Evolutionary conservation across 202 grass and related monocot genomes (phyloP).

Genomic region (Musa balbisiana): DNA sequence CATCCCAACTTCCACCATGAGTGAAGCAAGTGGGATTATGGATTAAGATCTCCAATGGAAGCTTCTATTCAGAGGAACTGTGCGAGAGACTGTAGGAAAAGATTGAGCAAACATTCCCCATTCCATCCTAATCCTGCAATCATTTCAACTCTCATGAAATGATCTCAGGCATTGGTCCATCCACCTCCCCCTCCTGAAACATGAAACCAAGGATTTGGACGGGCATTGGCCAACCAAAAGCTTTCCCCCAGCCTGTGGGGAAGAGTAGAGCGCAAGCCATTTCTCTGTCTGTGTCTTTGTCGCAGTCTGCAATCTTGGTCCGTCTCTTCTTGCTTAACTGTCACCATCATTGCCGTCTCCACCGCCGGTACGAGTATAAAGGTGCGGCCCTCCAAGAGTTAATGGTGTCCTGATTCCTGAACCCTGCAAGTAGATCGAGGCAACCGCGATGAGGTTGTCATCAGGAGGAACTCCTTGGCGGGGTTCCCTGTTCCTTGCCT

Average conservation of each 20-base stretch:
- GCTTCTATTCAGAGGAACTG: not conserved
- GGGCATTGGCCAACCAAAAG: not conserved
- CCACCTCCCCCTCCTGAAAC: too few species aligned
- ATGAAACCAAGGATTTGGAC: too few species aligned
- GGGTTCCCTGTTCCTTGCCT: not conserved
- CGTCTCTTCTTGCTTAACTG: conserved; percentile 34
- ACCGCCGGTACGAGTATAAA: not conserved
- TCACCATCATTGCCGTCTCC: conserved; percentile 42
- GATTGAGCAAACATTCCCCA: not conserved
- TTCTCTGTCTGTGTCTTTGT: not conserved
- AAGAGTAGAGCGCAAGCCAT: conserved; percentile 68
- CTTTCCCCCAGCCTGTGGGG: not conserved
- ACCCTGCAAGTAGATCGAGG: not conserved
- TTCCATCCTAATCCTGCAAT: not conserved
- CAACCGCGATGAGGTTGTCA: not conserved
- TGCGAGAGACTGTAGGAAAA: not conserved
- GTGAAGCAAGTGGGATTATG: not conserved
- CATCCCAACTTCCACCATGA: not conserved
- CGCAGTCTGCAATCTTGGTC: not conserved
- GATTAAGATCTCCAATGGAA: not conserved
- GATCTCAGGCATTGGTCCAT: not conserved
- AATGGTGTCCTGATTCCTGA: not conserved
- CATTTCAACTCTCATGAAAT: not conserved
- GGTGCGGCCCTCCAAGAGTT: not conserved
- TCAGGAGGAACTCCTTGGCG: not conserved